Evolutionary conservation across 345 rosid species (phyloP).

Genomic region (Melaleuca quinquenervia): DNA sequence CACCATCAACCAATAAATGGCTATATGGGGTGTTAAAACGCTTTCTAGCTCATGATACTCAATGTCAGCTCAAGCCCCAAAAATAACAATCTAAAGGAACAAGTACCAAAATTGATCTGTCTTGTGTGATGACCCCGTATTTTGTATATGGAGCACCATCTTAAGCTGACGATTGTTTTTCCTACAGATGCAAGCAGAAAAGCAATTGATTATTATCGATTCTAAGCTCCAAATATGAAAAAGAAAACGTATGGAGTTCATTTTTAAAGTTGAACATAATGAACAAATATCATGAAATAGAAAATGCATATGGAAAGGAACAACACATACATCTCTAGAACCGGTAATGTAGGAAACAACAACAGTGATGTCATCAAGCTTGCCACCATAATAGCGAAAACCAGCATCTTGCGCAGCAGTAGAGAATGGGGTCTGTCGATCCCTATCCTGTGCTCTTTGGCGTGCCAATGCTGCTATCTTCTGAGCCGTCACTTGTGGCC

Average conservation of each 20-base stretch:
- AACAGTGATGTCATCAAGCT: constrained; percentile 97
- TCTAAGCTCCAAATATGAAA: not conserved
- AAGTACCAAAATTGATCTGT: not conserved
- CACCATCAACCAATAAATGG: not conserved
- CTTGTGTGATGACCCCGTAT: not conserved
- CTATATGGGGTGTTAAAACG: not conserved
- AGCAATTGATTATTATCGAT: not conserved
- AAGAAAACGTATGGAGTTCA: not conserved
- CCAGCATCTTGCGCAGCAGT: constrained; percentile 99
- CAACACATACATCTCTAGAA: constrained; percentile 21
- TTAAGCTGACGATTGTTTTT: not conserved
- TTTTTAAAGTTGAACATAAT: not conserved
- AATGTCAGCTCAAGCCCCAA: not conserved
- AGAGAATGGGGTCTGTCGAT: constrained; percentile 95
- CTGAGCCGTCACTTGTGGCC: constrained; percentile 89
- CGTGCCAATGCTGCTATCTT: constrained; percentile 97
- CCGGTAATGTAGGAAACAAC: constrained; percentile 74
- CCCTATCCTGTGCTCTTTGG: constrained; percentile 81
- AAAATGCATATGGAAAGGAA: not conserved
- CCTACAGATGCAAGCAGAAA: not conserved
- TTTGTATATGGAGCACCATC: not conserved
- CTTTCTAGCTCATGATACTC: not conserved
- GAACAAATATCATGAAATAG: not conserved
- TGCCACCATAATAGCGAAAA: constrained; percentile 95
- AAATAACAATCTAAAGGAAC: not conserved